A percentile compares a stretch with the other conserved stretches of the same genome.
Conservation (phyloP, 2,329 filamentous ascomycete species). For the Aureobasidium lini region DNA sequence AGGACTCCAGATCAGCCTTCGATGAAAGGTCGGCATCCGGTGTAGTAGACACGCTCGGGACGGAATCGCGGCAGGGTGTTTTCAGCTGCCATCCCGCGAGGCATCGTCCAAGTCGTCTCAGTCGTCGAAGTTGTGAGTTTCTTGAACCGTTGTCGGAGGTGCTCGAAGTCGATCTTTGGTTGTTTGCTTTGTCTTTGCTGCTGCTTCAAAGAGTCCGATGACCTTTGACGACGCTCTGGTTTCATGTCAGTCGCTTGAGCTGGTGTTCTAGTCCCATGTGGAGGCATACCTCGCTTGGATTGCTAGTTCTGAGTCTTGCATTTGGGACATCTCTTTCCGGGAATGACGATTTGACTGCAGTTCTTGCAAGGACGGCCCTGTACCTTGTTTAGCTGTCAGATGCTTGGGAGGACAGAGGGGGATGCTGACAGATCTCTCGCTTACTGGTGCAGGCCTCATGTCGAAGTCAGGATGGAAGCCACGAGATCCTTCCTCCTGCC, state of each 20-base stretch:
- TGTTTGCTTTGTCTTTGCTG: slow-evolving; percentile 1
- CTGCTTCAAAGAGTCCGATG: not conserved
- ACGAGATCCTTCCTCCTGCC: slow-evolving; percentile 21
- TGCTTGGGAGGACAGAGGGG: not conserved
- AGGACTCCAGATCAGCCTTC: not conserved
- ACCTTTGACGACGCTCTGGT: slow-evolving; percentile 10
- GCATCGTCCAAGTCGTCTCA: not conserved
- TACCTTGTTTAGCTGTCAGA: slow-evolving; percentile 20
- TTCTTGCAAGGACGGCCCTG: slow-evolving; percentile 24
- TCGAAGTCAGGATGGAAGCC: slow-evolving; percentile 18
- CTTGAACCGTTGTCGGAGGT: not conserved
- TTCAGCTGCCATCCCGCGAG: slow-evolving; percentile 1
- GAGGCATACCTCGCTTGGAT: slow-evolving; percentile 3
- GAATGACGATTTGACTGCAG: slow-evolving; percentile 30
- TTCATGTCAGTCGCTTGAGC: not conserved
- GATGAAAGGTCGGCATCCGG: slow-evolving; percentile 6
- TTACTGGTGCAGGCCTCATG: not conserved
- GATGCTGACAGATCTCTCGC: not conserved
- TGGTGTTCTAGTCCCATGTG: too few species aligned
- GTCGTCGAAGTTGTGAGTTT: not conserved
- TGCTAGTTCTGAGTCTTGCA: slow-evolving; percentile 18
- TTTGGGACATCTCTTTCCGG: slow-evolving; percentile 28
- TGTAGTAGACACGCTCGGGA: slow-evolving; percentile 10
- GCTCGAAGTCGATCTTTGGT: not conserved
- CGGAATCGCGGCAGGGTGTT: not conserved